Conservation (phyloP, 2,329 filamentous ascomycete species). For the Chrysoporthe austroafricana region DNA sequence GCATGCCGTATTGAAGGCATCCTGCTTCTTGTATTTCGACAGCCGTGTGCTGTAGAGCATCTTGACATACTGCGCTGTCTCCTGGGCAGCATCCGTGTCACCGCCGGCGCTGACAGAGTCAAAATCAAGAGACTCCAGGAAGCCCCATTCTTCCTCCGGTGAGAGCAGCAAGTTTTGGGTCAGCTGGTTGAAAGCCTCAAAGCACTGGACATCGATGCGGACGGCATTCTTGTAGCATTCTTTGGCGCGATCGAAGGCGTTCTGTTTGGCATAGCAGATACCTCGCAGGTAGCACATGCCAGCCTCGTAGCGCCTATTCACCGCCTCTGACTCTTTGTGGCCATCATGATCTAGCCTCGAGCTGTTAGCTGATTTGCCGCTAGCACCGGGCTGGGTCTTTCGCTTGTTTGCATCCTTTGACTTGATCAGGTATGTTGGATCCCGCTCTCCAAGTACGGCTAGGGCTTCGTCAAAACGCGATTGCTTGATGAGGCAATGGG, state of each 20-base stretch:
- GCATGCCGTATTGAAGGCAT: conserved; percentile 80
- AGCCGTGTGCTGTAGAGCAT: conserved; percentile 95
- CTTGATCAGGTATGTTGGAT: conserved; percentile 81
- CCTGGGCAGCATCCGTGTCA: conserved; percentile 67
- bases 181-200: conserved; percentile 96
- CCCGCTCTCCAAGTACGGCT: conserved; percentile 83
- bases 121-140: conserved; percentile 87
- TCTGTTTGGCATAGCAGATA: conserved; percentile 94
- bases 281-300: conserved; percentile 96
- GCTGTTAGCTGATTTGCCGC: conserved; percentile 21
- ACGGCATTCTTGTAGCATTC: conserved; percentile 99
- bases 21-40: conserved; percentile 91
- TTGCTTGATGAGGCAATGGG: conserved; percentile 93
- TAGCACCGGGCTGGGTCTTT: conserved; percentile 65
- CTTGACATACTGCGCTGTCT: conserved; percentile 90
- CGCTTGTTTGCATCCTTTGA: conserved; percentile 64
- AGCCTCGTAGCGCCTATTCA: conserved; percentile 85
- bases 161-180: conserved; percentile 95
- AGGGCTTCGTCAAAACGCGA: conserved; percentile 88
- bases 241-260: conserved; percentile 94
- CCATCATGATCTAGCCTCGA: conserved; percentile 19
- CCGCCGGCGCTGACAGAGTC: conserved; percentile 73
- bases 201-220: conserved; percentile 95
- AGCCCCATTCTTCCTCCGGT: conserved; percentile 84
- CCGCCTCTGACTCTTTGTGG: conserved; percentile 52